These are phyloP conservation scores for Letharia lupina DNA, from an alignment of 495 filamentous ascomycete species.

Conservation along the genomic window DNA sequence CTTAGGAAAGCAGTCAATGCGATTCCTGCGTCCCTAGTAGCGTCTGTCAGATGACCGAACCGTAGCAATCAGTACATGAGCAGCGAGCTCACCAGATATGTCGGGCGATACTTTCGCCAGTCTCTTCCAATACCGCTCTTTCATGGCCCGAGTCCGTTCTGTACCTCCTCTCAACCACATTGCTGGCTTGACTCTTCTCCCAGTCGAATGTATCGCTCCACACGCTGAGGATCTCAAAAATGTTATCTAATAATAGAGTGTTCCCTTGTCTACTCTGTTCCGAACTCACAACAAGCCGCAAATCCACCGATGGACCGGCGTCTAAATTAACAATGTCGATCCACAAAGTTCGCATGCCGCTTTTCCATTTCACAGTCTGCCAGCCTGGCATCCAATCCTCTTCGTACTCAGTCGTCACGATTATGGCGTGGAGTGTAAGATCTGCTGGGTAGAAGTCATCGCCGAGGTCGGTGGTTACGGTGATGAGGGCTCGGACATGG, in stretches of 20 bases:
- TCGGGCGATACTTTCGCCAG: conserved; percentile 87
- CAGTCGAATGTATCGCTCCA: conserved; percentile 45
- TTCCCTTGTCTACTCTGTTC: conserved; percentile 6
- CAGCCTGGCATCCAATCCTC: conserved; percentile 39
- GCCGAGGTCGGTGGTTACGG: conserved; percentile 84
- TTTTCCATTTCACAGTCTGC: conserved; percentile 43
- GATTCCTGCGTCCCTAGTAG: conserved; percentile 59
- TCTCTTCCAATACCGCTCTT: conserved; percentile 70
- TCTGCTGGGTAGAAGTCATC: conserved; percentile 71
- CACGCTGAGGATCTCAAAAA: conserved; percentile 46
- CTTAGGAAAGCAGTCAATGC: conserved; percentile 41
- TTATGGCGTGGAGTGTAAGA: conserved; percentile 38
- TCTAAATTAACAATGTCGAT: conserved; percentile 29
- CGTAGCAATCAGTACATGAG: not conserved
- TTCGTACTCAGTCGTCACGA: conserved; percentile 26
- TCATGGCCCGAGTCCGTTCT: conserved; percentile 19
- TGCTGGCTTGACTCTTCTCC: conserved; percentile 35
- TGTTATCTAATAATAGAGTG: conserved; percentile 5
- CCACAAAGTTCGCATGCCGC: conserved; percentile 44
- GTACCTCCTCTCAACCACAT: conserved; percentile 48
- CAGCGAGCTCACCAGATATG: conserved; percentile 69
- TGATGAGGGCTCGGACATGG: conserved; percentile 50
- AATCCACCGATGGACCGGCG: conserved; percentile 21
- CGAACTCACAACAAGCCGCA: conserved; percentile 29
- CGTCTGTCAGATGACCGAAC: not conserved